A percentile compares a stretch with the other conserved stretches of the same genome.
These are phyloP conservation scores for Rhizopus microsporus DNA, from an alignment of 371 early-diverging fungal genomes.

Conservation along the genomic window DNA sequence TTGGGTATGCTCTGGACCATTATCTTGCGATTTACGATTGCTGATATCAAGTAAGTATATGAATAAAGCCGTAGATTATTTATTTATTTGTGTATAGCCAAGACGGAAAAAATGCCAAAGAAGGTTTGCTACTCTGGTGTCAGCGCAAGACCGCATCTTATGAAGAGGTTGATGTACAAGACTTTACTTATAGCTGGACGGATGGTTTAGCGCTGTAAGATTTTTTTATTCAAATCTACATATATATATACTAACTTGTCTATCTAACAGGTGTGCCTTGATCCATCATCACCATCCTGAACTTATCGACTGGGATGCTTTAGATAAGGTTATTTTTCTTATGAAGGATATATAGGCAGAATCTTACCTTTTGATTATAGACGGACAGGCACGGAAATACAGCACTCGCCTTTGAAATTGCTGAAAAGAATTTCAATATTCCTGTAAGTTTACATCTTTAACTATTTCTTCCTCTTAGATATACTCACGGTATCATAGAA, in stretches of 20 bases:
- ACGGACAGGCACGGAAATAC: slow-evolving; percentile 84
- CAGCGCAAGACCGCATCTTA: slow-evolving; percentile 93
- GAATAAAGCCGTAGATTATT: slow-evolving; percentile 1
- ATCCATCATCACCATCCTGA: slow-evolving; percentile 98
- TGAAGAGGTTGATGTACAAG: slow-evolving; percentile 77
- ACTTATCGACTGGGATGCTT: slow-evolving; percentile 81
- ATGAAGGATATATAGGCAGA: background rate
- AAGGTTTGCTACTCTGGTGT: slow-evolving; percentile 95
- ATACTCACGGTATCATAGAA: slow-evolving; percentile 35
- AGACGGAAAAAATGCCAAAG: slow-evolving; percentile 91
- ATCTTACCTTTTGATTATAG: slow-evolving; percentile 23
- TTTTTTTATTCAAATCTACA: background rate
- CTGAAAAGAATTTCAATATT: slow-evolving; percentile 87
- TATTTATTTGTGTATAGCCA: slow-evolving; percentile 54
- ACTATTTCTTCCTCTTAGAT: background rate
- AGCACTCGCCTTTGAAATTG: slow-evolving; percentile 93
- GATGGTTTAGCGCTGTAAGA: slow-evolving; percentile 93
- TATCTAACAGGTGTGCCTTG: slow-evolving; percentile 75
- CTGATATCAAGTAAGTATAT: slow-evolving; percentile 74
- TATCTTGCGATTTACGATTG: slow-evolving; percentile 94
- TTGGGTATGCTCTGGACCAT: slow-evolving; percentile 98
- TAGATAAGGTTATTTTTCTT: slow-evolving; percentile 63
- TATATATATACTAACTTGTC: background rate
- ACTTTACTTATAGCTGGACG: slow-evolving; percentile 91
- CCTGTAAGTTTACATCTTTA: slow-evolving; percentile 50